Evolutionary conservation across 2,329 filamentous ascomycete species (phyloP).

Genomic region (Dryadomyces quercus-mongolicae): DNA sequence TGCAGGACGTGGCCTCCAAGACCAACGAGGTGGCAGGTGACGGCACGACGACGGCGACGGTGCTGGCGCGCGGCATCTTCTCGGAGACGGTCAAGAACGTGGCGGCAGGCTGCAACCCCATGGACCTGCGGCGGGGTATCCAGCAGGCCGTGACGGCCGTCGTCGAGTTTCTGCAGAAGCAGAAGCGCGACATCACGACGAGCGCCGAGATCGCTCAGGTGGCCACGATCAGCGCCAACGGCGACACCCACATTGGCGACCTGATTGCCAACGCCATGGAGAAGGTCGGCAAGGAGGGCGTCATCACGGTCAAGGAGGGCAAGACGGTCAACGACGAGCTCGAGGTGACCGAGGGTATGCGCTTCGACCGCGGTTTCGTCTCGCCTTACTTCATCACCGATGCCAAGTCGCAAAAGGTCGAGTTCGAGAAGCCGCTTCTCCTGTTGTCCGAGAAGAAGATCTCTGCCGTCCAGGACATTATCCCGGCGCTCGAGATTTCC

Average conservation of each 20-base stretch:
- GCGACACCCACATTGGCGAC: conserved; percentile 86
- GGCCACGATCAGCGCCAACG: conserved; percentile 95
- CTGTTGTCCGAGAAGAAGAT: conserved; percentile 99
- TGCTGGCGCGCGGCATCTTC: conserved; percentile 95
- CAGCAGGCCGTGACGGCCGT: conserved; percentile 93
- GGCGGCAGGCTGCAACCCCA: conserved; percentile 97
- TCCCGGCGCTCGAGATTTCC: conserved; percentile 92
- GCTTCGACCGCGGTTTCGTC: conserved; percentile 97
- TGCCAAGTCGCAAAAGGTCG: conserved; percentile 94
- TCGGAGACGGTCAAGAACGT: conserved; percentile 99
- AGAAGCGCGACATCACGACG: conserved; percentile 97
- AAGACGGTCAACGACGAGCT: conserved; percentile 98
- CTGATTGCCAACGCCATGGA: conserved; percentile 98
- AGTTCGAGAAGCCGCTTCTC: conserved; percentile 98
- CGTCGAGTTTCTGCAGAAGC: conserved; percentile 83
- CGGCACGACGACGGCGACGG: conserved; percentile 94
- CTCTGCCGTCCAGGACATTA: conserved; percentile 96
- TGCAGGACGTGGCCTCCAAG: conserved; percentile 98
- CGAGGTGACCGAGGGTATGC: conserved; percentile 98
- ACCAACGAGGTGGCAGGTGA: conserved; percentile 99
- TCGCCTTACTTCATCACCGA: conserved; percentile 99
- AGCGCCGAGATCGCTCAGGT: conserved; percentile 96
- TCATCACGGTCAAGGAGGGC: conserved; percentile 99
- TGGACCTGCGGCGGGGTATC: conserved; percentile 95
- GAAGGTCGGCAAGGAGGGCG: conserved; percentile 99